Percentiles rank a stretch among this genome's conserved stretches.
These are phyloP conservation scores for Porogramme epimiltina DNA, from an alignment of 1,284 basidiomycete genomes.

Conservation along the genomic window DNA sequence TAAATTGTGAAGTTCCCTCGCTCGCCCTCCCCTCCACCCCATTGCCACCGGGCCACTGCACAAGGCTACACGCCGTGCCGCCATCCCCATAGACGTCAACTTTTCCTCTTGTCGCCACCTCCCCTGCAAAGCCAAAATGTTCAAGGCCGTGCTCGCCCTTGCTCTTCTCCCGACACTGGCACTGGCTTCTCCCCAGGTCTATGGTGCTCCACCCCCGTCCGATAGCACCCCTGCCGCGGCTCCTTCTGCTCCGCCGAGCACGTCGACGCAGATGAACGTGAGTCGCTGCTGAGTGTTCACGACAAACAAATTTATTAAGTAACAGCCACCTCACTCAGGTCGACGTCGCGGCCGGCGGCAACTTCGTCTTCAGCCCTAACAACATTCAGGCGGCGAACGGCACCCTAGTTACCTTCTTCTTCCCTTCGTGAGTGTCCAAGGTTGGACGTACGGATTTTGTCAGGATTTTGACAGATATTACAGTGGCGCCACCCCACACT, in stretches of 20 bases:
- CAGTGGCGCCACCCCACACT: slow-evolving; percentile 38
- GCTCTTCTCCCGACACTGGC: slow-evolving; percentile 38
- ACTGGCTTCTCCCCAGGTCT: slow-evolving; percentile 39
- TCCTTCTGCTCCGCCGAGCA: slow-evolving; percentile 47
- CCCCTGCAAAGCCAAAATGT: slow-evolving; percentile 21
- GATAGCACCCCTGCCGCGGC: slow-evolving; percentile 28
- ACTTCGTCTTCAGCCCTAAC: slow-evolving; percentile 45
- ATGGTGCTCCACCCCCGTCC: slow-evolving; percentile 30
- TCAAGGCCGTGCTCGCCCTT: slow-evolving; percentile 22
- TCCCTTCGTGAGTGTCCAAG: slow-evolving; percentile 45
- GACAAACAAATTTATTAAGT: not conserved
- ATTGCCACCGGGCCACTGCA: slow-evolving; percentile 18
- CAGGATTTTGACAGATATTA: not conserved
- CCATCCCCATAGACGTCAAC: not conserved
- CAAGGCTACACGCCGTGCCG: slow-evolving; percentile 14
- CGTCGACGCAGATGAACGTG: slow-evolving; percentile 46
- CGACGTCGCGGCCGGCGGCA: slow-evolving; percentile 42
- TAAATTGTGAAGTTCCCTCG: slow-evolving; percentile 23
- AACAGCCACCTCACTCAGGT: slow-evolving; percentile 36
- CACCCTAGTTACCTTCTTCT: slow-evolving; percentile 54
- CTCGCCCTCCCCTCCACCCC: slow-evolving; percentile 10
- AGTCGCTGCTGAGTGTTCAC: slow-evolving; percentile 9
- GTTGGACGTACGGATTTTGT: slow-evolving; percentile 19
- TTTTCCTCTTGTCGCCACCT: not conserved
- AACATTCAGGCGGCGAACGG: slow-evolving; percentile 52